Evolutionary conservation across 768 basidiomycete species (phyloP).

Genomic region (Mycena maculata): DNA sequence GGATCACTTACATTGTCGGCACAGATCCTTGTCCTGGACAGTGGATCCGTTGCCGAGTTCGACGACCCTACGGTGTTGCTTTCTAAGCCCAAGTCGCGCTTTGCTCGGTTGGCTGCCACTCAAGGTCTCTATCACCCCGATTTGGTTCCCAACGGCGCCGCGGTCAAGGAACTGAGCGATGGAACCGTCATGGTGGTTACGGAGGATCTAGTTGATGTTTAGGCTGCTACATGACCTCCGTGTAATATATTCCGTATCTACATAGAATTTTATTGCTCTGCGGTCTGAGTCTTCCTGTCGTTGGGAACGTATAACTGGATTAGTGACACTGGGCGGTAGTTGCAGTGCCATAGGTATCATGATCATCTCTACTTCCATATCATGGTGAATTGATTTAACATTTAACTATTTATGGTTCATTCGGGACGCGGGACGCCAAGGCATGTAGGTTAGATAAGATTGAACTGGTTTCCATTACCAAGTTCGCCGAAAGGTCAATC

Average conservation of each 20-base stretch:
- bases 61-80: conserved; percentile 13
- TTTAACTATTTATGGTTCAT: too few relatives aligned
- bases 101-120: conserved; percentile 24
- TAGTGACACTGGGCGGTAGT: too few relatives aligned
- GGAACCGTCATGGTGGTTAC: conserved; percentile 16
- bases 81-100: conserved; percentile 26
- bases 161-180: conserved; percentile 10
- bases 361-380: too few relatives aligned
- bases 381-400: too few relatives aligned
- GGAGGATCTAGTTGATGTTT: conserved; percentile 24
- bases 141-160: conserved; percentile 11
- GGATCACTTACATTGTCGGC: neutral
- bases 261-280: too few relatives aligned
- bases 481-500: too few relatives aligned
- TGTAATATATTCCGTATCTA: neutral
- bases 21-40: conserved; percentile 26
- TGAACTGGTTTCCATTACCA: too few relatives aligned
- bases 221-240: neutral
- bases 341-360: too few relatives aligned
- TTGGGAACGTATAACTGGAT: too few relatives aligned
- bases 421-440: too few relatives aligned
- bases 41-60: conserved; percentile 24
- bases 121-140: conserved; percentile 28
- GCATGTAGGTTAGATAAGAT: too few relatives aligned
- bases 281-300: too few relatives aligned